Evolutionary conservation across 257 asterid genomes (phyloP), one percentile per base, ranked within the genome.

Genomic region (Fraxinus quadrangulata): DNA sequence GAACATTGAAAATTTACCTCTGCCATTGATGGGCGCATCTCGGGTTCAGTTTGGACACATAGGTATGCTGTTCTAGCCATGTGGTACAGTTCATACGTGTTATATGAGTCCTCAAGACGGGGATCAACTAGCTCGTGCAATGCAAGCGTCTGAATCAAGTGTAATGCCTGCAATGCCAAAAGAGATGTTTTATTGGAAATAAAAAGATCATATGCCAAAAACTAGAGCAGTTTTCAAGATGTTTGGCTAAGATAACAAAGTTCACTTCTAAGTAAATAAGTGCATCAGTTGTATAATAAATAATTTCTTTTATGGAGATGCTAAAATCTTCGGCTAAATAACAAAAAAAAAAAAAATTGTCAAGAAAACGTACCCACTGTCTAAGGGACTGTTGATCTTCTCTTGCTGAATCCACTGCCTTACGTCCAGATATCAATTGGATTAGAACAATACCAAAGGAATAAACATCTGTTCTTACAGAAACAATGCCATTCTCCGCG

Each of bases 361-460:
- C 65, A 56, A n/a, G 66, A 59, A 3, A 8, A 82, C 85, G 39
- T 85, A 92, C 97, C 97, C 97, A 92, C 72, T 88, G 92, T 63
- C 90, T 87, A 71, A 90, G 88, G 63, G 93, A 88, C 30, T 78
- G 81, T 54, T 85, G 85, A 74, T 84, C 87, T 75, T 83, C 90
- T 82, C 88, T 82, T 70, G 69, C 78, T 72, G 86, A 72, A 80
- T 88, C 91, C 12, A 90, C 83, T 4, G 84, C 92, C 85, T 87
- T 88, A 76, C 94, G 96, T 74, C 97, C 96, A 0, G 97, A 88
- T 67, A 92, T 88, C 67, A 92, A 80, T 81, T 92, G 97, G 80
- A 92, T 90, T 75, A 92, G 83, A 70, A 92, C 88, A 70, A 92
- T 85, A 51, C 97, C 97, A 59, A 84, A 92, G 36, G 97, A 79